Conservation (phyloP, 306 rosid species). For the Rosa persica region DNA sequence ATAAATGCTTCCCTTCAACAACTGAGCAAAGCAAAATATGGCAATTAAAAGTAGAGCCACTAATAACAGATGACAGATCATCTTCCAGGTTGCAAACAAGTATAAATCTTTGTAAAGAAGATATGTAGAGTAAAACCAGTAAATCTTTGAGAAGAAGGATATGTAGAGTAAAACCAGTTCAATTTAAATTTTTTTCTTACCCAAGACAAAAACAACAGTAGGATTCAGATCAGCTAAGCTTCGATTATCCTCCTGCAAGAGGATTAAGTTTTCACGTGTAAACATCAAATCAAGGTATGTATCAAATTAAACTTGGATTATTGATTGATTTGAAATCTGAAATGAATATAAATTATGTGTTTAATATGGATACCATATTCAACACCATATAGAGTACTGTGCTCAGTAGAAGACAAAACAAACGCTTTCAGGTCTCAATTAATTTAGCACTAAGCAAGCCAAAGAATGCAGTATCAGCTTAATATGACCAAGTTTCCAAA, state of each 20-base stretch:
- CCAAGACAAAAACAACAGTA: constrained; percentile 90
- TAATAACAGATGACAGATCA: neutral
- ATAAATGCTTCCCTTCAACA: neutral
- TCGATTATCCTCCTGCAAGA: constrained; percentile 58
- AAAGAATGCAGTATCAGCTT: neutral
- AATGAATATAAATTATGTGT: neutral
- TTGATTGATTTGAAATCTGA: neutral
- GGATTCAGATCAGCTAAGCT: constrained; percentile 59
- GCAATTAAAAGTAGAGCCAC: neutral
- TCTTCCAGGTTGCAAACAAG: constrained; percentile 10
- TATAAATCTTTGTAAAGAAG: constrained; percentile 6
- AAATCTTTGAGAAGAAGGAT: no score
- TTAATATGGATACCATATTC: neutral
- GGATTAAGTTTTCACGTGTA: neutral
- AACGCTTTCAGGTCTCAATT: neutral
- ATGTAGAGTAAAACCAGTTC: constrained; percentile 15
- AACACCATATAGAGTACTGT: neutral
- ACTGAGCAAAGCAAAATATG: neutral
- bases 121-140: constrained; percentile 11
- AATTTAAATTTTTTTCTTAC: constrained; percentile 40
- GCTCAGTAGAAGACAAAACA: neutral
- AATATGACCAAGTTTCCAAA: neutral
- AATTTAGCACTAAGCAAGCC: constrained; percentile 1
- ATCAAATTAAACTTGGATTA: neutral
- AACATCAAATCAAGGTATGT: neutral